Conservation (phyloP, 1,284 basidiomycete species). For the Leccinum olivaceoglutinosum region DNA sequence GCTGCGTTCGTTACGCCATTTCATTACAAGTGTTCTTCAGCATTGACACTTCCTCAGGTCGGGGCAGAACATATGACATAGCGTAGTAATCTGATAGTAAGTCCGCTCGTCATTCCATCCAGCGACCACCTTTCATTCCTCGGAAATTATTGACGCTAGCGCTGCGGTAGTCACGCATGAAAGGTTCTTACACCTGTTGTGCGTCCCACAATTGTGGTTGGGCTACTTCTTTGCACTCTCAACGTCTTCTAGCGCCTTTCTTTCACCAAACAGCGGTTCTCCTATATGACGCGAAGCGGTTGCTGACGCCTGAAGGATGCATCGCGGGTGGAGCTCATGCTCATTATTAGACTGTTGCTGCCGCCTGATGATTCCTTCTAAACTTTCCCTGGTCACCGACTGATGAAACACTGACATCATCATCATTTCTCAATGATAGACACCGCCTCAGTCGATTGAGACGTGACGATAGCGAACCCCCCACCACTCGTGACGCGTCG, state of each 20-base stretch:
- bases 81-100: slow-evolving; percentile 7
- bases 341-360: slow-evolving; percentile 5
- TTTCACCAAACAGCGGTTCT: slow-evolving; percentile 7
- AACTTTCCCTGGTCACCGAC: slow-evolving; percentile 8
- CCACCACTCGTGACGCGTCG: background rate
- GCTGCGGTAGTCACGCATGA: slow-evolving; percentile 12
- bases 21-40: slow-evolving; percentile 20
- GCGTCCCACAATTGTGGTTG: slow-evolving; percentile 1
- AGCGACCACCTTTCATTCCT: slow-evolving; percentile 21
- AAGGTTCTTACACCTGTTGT: slow-evolving; percentile 11
- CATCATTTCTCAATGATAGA: slow-evolving; percentile 9
- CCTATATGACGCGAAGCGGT: slow-evolving; percentile 8
- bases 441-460: slow-evolving; percentile 13
- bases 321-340: slow-evolving; percentile 12
- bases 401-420: slow-evolving; percentile 19
- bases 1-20: slow-evolving; percentile 19
- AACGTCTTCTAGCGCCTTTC: slow-evolving; percentile 15
- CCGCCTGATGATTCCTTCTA: slow-evolving; percentile 6
- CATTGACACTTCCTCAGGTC: slow-evolving; percentile 13
- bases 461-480: slow-evolving; percentile 11
- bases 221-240: slow-evolving; percentile 10
- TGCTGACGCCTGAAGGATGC: slow-evolving; percentile 4
- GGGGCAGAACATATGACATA: slow-evolving; percentile 10
- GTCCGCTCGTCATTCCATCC: slow-evolving; percentile 15
- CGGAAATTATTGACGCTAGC: slow-evolving; percentile 25